Base-by-base conservation (phyloP, 2,329 filamentous ascomycete species). In the Myriosclerotinia duriaeana region DNA sequence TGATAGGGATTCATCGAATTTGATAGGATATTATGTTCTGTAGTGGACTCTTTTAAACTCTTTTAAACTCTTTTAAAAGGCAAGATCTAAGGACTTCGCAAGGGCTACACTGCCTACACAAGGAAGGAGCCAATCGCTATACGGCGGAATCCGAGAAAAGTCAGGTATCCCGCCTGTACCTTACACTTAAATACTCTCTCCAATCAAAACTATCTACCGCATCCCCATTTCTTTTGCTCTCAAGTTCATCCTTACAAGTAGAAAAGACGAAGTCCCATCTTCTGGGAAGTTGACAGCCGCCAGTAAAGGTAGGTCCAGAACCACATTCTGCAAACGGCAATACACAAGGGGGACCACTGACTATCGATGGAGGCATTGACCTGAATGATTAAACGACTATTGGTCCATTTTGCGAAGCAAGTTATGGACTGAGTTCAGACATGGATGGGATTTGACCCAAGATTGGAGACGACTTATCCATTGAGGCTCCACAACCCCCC, bases 401-500 rank as follows among this genome's bases (percentile, higher is more conserved):
- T 48, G 42, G 20, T 15, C 26, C 20, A n/a, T 46, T 59, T 20
- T 60, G 3, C 12, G 42, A 48, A 20, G 34, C 1, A 53, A 53
- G 30, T 20, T 36, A 15, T 22, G 42, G 26, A 38, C 20, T 38
- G 30, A 38, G 20, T 60, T 38, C 20, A 38, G 50, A 65, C 63
- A 65, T 64, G 30, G 53, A 65, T 64, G 30, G 53, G 52, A 54
- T 46, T 53, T 26, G 48, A 60, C 56, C n/a, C 48, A 65, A 22
- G 26, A 59, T 60, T 59, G 53, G 46, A 65, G 55, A 52, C 20
- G 34, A 59, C 42, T 22, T 46, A 38, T 59, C 44, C 17, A 65
- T 65, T 65, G 63, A 59, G 53, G 54, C 46, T 59, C 63, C 63
- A 65, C 63, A 65, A 60, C 38, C 26, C 30, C 30, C 8, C 8